Evolutionary conservation across 306 rosid species (phyloP).

Genomic region (Casuarina cunninghamiana): DNA sequence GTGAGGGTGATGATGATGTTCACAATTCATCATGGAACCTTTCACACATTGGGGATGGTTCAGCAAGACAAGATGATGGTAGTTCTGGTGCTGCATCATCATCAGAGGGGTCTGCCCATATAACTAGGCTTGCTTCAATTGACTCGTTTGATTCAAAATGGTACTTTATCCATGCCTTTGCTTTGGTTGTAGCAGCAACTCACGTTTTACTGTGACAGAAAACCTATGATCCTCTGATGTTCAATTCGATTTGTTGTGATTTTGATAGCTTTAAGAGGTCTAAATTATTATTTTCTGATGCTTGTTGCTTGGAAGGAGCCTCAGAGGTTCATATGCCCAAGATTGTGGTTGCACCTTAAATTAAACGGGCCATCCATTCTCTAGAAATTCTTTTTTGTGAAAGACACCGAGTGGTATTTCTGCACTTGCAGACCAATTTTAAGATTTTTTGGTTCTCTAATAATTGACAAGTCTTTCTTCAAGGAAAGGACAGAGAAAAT

Average conservation of each 20-base stretch:
- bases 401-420: conserved; percentile 16
- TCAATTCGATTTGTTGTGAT: conserved; percentile 4
- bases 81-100: conserved; percentile 55
- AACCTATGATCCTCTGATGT: conserved; percentile 7
- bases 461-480: neutral
- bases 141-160: conserved; percentile 99
- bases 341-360: conserved; percentile 10
- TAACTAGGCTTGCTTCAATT: conserved; percentile 95
- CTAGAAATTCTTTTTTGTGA: conserved; percentile 14
- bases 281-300: conserved; percentile 5
- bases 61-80: conserved; percentile 52
- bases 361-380: conserved; percentile 12
- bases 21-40: conserved; percentile 80
- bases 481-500: neutral
- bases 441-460: neutral
- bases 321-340: neutral
- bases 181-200: conserved; percentile 10
- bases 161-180: conserved; percentile 39
- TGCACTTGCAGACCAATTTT: neutral
- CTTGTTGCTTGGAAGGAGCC: conserved; percentile 21
- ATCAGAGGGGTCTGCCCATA: conserved; percentile 56
- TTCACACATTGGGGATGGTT: conserved; percentile 73
- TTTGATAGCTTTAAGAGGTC: neutral
- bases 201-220: conserved; percentile 16
- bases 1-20: conserved; percentile 50